Evolutionary conservation across 148 eudicot species (phyloP).

Genomic region (Nepenthes gracilis): DNA sequence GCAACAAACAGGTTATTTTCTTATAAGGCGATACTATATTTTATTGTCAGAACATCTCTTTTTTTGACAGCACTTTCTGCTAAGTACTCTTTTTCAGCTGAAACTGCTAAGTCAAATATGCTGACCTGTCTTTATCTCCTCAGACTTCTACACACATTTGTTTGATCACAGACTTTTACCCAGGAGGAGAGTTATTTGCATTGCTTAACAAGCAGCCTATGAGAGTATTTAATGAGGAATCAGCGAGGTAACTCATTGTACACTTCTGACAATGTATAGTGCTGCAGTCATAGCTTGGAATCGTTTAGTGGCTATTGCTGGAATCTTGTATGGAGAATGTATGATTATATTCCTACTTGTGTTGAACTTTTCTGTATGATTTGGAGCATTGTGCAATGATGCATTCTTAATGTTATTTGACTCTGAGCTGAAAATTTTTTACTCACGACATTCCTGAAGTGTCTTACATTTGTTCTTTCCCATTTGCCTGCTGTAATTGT

Average conservation of each 20-base stretch:
- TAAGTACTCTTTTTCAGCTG: background rate
- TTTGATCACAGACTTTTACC: conserved; percentile 91
- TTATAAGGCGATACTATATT: background rate
- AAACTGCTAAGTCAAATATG: conserved; percentile 1
- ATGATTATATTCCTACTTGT: background rate
- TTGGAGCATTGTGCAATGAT: too few species aligned
- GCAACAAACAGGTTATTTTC: background rate
- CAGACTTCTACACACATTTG: conserved; percentile 95
- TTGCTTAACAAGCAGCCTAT: conserved; percentile 94
- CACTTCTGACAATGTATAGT: background rate
- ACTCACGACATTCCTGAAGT: too few species aligned
- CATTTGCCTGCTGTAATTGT: too few species aligned
- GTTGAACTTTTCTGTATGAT: background rate
- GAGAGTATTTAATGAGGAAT: conserved; percentile 86
- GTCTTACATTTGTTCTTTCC: too few species aligned
- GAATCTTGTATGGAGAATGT: background rate
- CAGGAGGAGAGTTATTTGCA: conserved; percentile 95
- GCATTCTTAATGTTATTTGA: too few species aligned
- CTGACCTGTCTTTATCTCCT: conserved; percentile 17
- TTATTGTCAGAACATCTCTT: background rate
- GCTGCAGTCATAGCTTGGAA: background rate
- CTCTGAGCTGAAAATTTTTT: too few species aligned
- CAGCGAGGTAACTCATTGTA: conserved; percentile 55
- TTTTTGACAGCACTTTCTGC: too few species aligned
- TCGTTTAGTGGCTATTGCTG: background rate